phyloP scores from a whole-genome alignment of 352 stramenopile species.

The Phytophthora quininea region DNA sequence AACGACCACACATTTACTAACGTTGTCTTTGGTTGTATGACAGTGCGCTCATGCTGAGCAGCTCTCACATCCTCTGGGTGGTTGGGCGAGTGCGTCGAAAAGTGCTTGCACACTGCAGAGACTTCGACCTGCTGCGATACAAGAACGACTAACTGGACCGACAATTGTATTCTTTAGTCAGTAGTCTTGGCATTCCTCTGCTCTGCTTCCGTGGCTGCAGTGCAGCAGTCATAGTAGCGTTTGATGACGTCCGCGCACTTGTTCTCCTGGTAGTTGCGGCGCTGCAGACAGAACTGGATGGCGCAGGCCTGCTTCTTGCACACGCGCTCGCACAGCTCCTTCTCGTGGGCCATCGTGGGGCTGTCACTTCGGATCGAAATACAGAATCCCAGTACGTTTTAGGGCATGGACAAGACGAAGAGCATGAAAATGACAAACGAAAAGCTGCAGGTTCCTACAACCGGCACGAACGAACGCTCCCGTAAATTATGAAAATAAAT shows the following conservation, averaged over 20 bases:
- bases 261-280: conserved; percentile 73
- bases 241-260: conserved; percentile 67
- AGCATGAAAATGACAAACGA: not conserved
- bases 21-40: not conserved
- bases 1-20: not conserved
- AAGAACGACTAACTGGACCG: too few species aligned
- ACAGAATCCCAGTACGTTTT: too few species aligned
- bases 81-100: conserved; percentile 42
- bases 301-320: conserved; percentile 82
- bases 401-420: not conserved
- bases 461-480: conserved; percentile 25
- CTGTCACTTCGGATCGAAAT: not conserved
- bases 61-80: conserved; percentile 49
- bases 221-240: conserved; percentile 78
- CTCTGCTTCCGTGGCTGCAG: conserved; percentile 47
- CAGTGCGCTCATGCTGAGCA: conserved; percentile 54
- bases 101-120: conserved; percentile 8
- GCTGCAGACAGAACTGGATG: conserved; percentile 86
- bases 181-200: conserved; percentile 7
- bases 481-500: conserved; percentile 43
- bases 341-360: conserved; percentile 26
- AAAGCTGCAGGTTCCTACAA: not conserved
- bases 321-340: conserved; percentile 57
- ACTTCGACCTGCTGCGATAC: not conserved
- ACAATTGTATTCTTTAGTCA: not conserved